Evolutionary conservation across 306 rosid genomes (phyloP).

Genomic region (Quercus bicolor): DNA sequence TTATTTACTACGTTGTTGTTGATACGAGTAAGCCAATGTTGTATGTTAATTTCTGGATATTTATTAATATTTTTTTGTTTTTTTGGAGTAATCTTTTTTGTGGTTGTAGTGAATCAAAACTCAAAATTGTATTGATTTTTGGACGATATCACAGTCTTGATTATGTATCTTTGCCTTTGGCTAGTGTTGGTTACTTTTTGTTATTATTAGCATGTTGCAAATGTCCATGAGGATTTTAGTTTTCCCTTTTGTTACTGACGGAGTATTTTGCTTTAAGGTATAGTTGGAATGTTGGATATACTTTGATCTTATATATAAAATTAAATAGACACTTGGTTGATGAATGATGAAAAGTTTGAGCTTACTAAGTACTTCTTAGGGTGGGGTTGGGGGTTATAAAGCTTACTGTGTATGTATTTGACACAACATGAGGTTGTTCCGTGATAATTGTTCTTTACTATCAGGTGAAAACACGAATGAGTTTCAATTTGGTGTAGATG

Average conservation of each 20-base stretch:
- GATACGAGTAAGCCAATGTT: background rate
- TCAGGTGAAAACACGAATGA: no score
- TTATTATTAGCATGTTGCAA: no score
- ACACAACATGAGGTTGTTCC: background rate
- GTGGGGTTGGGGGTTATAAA: no score
- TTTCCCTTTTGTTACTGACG: background rate
- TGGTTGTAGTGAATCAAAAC: background rate
- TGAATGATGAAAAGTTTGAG: background rate
- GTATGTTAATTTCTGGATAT: background rate
- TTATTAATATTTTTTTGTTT: background rate
- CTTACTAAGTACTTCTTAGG: background rate
- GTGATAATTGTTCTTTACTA: no score
- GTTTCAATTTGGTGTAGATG: no score
- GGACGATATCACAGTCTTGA: background rate
- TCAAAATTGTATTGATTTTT: slow-evolving; percentile 1
- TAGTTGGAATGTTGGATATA: no score
- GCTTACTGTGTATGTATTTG: background rate
- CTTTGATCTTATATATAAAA: no score
- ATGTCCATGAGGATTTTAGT: background rate
- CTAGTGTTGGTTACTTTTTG: background rate
- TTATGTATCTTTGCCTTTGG: background rate
- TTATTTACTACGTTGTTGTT: background rate
- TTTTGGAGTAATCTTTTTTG: background rate
- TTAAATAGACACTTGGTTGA: background rate
- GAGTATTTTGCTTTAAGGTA: background rate